phyloP scores from a whole-genome alignment of 306 rosid species.

The Mucuna pruriens region DNA sequence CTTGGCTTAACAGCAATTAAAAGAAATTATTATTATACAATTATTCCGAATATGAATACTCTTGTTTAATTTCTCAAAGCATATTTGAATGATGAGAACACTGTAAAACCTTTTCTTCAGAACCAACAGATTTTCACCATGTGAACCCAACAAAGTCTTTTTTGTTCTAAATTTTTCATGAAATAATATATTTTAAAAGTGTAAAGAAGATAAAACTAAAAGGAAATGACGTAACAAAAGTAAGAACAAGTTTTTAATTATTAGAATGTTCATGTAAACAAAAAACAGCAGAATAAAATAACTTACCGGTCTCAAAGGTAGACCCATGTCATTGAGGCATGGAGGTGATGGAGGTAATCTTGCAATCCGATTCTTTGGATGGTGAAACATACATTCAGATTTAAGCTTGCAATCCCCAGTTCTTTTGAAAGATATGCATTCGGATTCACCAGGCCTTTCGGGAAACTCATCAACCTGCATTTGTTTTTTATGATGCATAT shows the following conservation, averaged over 20 bases:
- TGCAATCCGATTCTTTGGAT: slow-evolving; percentile 66
- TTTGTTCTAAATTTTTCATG: neutral
- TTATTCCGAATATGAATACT: neutral
- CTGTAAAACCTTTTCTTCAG: neutral
- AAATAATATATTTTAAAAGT: neutral
- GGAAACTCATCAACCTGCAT: slow-evolving; percentile 63
- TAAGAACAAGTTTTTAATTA: neutral
- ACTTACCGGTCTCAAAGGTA: slow-evolving; percentile 87
- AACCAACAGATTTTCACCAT: too few relatives aligned
- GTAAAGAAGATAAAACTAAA: neutral
- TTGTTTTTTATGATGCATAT: slow-evolving; percentile 51
- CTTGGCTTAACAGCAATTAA: slow-evolving; percentile 5
- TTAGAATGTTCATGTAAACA: neutral
- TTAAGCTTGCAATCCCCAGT: slow-evolving; percentile 49
- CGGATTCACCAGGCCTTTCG: slow-evolving; percentile 87
- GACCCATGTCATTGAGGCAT: slow-evolving; percentile 75
- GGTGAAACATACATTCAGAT: slow-evolving; percentile 76
- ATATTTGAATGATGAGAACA: too few relatives aligned
- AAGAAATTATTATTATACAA: neutral
- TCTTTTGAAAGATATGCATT: slow-evolving; percentile 78
- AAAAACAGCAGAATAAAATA: neutral
- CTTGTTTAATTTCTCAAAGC: neutral
- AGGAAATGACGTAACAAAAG: neutral
- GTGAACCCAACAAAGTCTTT: neutral
- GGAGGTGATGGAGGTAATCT: slow-evolving; percentile 48